phyloP scores from a whole-genome alignment of 2,329 filamentous ascomycete species.

The Hypoxylon sp. region DNA sequence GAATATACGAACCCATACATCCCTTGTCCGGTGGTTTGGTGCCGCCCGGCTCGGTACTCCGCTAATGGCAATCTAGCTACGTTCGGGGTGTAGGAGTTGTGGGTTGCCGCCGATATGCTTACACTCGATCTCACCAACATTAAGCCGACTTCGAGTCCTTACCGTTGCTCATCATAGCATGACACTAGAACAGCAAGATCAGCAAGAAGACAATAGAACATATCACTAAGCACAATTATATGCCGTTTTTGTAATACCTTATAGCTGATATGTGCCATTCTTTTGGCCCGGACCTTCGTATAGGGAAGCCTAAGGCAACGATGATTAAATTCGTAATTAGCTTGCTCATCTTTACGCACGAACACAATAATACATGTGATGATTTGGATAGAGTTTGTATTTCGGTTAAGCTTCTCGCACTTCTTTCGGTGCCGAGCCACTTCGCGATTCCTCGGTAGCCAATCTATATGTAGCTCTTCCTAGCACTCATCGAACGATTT shows the following conservation, averaged over 20 bases:
- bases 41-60: conserved; percentile 6
- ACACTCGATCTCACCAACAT: background rate
- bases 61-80: conserved; percentile 2
- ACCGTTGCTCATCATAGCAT: background rate
- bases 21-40: conserved; percentile 19
- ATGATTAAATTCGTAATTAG: background rate
- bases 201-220: no score
- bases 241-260: no score
- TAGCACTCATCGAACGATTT: conserved; percentile 10
- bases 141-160: background rate
- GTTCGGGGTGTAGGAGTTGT: background rate
- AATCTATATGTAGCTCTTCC: conserved; percentile 10
- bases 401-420: conserved; percentile 1
- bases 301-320: background rate
- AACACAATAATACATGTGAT: background rate
- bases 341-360: background rate
- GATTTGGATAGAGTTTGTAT: conserved; percentile 20
- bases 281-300: no score
- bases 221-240: no score
- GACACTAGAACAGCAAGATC: no score
- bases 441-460: conserved; percentile 7
- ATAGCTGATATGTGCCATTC: no score
- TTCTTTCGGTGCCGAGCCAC: conserved; percentile 4
- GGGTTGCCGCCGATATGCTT: conserved; percentile 3
- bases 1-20: conserved; percentile 18